Base-by-base conservation (phyloP, 2,329 filamentous ascomycete genomes). In the Fusarium decemcellulare region DNA sequence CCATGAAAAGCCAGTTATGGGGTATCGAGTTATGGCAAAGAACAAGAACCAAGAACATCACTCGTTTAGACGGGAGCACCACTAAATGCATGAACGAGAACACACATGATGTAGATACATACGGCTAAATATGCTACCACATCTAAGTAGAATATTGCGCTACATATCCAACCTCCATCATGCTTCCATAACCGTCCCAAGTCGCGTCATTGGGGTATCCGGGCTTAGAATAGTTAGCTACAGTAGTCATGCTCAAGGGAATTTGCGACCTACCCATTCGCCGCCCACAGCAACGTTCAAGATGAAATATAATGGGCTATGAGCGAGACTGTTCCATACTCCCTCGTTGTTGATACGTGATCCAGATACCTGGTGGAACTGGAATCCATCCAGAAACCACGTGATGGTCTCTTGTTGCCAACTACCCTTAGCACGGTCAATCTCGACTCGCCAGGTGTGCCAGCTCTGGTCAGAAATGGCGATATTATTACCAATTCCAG, bases 221-320 rank as follows among this genome's bases (percentile, higher is more conserved):
- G 34, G 85, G 85, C 84, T 84, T 36, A 2, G 7, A 64, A 42
- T 12, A 5, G 42, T 74, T 58, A 73, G 67, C 12, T 34, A 5
- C 7, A 36, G 10, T 16, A 9, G 1, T 8, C 2, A 8, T 5
- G 18, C 5, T 3, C 8, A 27, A 11, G 3, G 4, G 6, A 1
- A 11, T 14, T 1, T 54, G 39, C 5, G 37, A 80, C 83, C 76
- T 77, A 83, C 85, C 82, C 76, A 83, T 67, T 81, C 75, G 10
- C 85, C 85, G 6, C 85, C 85, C 34, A 88, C 82, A 18, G 86
- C 86, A 4, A 88, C 78, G 65, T 88, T 87, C 60, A 87, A 72
- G 58, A 88, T 81, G 47, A 87, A 75, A 69, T 83, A 86, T 68
- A 86, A 70, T 5, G 84, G 81, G 61, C 79, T 83, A 69, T 84